A percentile compares a stretch with the other conserved stretches of the same genome.
phyloP scores from a whole-genome alignment of 495 filamentous ascomycete genomes.

The Aspergillus heteromorphus region DNA sequence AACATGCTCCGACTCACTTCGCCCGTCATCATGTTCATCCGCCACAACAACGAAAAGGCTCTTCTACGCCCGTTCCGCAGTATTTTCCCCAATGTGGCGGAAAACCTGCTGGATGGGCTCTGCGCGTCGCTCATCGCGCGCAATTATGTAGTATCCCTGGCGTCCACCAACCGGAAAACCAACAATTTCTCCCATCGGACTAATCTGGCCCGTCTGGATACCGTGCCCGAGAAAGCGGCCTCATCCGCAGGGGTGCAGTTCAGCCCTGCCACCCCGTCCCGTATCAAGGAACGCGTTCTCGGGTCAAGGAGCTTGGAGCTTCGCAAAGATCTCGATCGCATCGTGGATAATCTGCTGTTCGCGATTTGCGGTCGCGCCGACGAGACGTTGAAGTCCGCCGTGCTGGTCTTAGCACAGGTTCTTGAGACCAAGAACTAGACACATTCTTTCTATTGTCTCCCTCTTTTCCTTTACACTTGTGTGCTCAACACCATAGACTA shows the following conservation, averaged over 20 bases:
- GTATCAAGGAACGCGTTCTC: conserved; percentile 28
- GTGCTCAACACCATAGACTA: too few species aligned
- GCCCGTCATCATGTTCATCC: conserved; percentile 38
- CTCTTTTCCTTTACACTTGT: neutral
- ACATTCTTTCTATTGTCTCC: neutral
- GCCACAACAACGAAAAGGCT: conserved; percentile 34
- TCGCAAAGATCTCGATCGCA: conserved; percentile 30
- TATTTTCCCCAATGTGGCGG: conserved; percentile 52
- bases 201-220: conserved; percentile 25
- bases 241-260: conserved; percentile 32
- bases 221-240: conserved; percentile 34
- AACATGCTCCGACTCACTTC: conserved; percentile 42
- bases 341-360: conserved; percentile 39
- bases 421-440: conserved; percentile 31
- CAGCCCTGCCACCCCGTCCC: conserved; percentile 22
- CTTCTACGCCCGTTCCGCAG: conserved; percentile 45
- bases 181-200: conserved; percentile 16
- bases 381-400: conserved; percentile 34
- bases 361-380: conserved; percentile 35
- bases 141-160: conserved; percentile 50
- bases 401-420: conserved; percentile 38
- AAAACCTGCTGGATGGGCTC: conserved; percentile 55
- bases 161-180: conserved; percentile 22
- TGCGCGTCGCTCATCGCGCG: conserved; percentile 59
- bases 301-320: conserved; percentile 30